phyloP scores from a whole-genome alignment of 2,329 filamentous ascomycete genomes.

The Cercospora sesami region DNA sequence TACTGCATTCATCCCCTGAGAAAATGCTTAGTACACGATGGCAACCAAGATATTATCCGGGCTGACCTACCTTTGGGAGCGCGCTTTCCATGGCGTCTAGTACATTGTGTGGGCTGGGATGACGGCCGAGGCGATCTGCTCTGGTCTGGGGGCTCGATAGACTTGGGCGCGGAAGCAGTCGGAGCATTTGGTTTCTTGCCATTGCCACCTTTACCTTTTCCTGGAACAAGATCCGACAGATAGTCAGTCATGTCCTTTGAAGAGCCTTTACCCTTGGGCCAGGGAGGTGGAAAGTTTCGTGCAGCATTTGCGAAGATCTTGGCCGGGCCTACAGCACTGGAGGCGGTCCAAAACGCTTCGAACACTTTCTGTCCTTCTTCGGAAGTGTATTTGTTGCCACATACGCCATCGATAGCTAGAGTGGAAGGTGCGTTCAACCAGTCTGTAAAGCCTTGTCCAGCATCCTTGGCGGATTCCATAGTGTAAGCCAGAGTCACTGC shows the following conservation, averaged over 20 bases:
- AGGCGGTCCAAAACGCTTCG: not conserved
- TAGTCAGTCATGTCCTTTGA: not conserved
- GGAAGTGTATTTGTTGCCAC: constrained; percentile 3
- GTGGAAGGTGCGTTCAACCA: not conserved
- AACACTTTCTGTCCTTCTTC: not conserved
- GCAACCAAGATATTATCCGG: no score
- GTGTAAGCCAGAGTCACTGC: not conserved
- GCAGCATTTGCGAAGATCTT: not conserved
- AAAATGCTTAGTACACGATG: no score
- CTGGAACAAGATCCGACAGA: not conserved
- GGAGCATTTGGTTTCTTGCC: no score
- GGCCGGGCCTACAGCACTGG: not conserved
- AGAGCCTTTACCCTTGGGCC: not conserved
- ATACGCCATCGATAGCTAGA: not conserved
- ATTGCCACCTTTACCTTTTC: not conserved
- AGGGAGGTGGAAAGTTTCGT: not conserved
- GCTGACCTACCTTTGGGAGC: no score
- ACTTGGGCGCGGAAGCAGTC: no score
- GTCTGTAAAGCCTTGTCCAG: not conserved
- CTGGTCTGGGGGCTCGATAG: no score
- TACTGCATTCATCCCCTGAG: no score
- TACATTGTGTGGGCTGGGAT: no score
- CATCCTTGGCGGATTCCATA: not conserved
- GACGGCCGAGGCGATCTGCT: no score
- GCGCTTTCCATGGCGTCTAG: no score